Evolutionary conservation across 768 basidiomycete genomes (phyloP).

Genomic region (Podaxis rugospora): DNA sequence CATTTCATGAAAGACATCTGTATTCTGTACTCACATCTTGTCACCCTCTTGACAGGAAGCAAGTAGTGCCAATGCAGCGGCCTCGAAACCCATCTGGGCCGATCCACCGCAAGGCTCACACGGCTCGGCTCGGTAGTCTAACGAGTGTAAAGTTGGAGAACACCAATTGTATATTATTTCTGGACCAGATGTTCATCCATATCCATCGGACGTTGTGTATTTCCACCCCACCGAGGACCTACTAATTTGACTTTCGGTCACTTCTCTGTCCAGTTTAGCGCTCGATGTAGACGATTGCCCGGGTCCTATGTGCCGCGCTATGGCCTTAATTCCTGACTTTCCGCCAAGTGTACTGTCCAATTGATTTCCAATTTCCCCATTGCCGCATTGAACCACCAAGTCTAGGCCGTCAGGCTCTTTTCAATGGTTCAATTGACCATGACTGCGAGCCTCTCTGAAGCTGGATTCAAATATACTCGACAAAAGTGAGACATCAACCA

Average conservation of each 20-base stretch:
- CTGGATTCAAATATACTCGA: neutral
- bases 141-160: neutral
- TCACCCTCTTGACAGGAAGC: constrained; percentile 18
- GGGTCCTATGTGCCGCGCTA: no score
- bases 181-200: neutral
- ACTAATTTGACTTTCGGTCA: neutral
- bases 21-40: constrained; percentile 11
- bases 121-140: neutral
- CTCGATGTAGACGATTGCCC: neutral
- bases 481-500: neutral
- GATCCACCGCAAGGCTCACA: constrained; percentile 14
- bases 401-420: neutral
- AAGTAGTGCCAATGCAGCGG: constrained; percentile 29
- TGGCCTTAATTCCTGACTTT: no score
- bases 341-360: no score
- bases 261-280: neutral
- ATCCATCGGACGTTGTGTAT: neutral
- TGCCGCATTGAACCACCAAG: neutral
- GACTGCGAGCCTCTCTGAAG: neutral
- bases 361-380: neutral
- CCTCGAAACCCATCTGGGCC: constrained; percentile 41
- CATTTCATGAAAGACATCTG: neutral
- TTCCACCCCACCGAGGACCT: neutral
- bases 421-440: neutral
- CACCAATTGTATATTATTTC: neutral